Conservation (phyloP, 1,284 basidiomycete species). For the Malassezia brasiliensis region DNA sequence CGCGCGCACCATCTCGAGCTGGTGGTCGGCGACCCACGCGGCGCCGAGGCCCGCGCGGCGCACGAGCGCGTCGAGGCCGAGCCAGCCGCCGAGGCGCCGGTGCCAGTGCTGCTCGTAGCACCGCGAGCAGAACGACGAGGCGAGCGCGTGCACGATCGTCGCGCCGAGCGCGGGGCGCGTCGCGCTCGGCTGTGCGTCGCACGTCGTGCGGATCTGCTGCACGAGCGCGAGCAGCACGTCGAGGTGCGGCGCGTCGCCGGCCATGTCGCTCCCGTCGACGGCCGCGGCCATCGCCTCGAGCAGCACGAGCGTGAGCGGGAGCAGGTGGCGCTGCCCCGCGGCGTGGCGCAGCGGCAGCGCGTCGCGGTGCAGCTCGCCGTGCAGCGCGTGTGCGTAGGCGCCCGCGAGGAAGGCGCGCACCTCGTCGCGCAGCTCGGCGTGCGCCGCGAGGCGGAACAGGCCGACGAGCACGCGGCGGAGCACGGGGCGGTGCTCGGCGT, state of each 20-base stretch:
- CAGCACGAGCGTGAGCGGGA: slow-evolving; percentile 51
- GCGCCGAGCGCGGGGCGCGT: slow-evolving; percentile 33
- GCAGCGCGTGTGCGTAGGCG: slow-evolving; percentile 62
- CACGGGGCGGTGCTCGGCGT: slow-evolving; percentile 62
- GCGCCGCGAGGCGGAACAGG: slow-evolving; percentile 66
- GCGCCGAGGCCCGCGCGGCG: slow-evolving; percentile 54
- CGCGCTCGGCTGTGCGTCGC: slow-evolving; percentile 26
- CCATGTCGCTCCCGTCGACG: slow-evolving; percentile 43
- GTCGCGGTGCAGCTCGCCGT: slow-evolving; percentile 49
- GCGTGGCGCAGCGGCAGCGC: slow-evolving; percentile 46
- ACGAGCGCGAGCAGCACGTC: slow-evolving; percentile 36
- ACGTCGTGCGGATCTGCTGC: slow-evolving; percentile 26
- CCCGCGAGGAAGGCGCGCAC: slow-evolving; percentile 62
- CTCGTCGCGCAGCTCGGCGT: slow-evolving; percentile 61
- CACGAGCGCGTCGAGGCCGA: slow-evolving; percentile 41
- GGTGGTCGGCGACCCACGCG: slow-evolving; percentile 72
- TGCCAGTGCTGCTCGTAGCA: slow-evolving; percentile 48
- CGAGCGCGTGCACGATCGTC: slow-evolving; percentile 42
- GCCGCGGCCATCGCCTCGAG: slow-evolving; percentile 40
- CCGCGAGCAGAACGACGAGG: slow-evolving; percentile 41
- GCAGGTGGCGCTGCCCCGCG: slow-evolving; percentile 55
- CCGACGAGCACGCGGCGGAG: slow-evolving; percentile 62
- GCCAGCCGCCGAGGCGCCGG: slow-evolving; percentile 47
- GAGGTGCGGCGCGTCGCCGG: slow-evolving; percentile 48
- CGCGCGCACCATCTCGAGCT: slow-evolving; percentile 81